Conservation (phyloP, 1,139 yeast species). For the Candida tetrigidarum region DNA sequence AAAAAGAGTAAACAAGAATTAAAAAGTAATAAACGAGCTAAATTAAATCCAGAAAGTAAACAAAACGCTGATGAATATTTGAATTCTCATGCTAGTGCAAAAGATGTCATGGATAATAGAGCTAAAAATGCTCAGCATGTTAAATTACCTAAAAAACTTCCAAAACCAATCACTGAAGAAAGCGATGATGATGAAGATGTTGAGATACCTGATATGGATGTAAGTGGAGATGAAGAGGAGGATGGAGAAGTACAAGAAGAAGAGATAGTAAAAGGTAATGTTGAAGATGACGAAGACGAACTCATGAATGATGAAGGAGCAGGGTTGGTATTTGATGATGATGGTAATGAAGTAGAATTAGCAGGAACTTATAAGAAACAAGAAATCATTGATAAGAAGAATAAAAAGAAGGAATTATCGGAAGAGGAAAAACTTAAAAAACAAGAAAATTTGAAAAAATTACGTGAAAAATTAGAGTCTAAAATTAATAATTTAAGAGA, state of each 20-base stretch:
- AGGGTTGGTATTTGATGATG: slow-evolving; percentile 72
- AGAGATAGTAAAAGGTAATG: slow-evolving; percentile 18
- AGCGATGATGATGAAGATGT: slow-evolving; percentile 10
- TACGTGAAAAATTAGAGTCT: slow-evolving; percentile 72
- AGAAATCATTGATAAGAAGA: slow-evolving; percentile 17
- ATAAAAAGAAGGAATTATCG: slow-evolving; percentile 33
- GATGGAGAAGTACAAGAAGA: slow-evolving; percentile 19
- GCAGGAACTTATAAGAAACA: slow-evolving; percentile 19
- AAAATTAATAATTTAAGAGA: slow-evolving; percentile 74
- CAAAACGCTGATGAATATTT: slow-evolving; percentile 46
- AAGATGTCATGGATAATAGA: slow-evolving; percentile 63
- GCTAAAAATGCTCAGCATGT: slow-evolving; percentile 64
- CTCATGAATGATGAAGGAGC: slow-evolving; percentile 39
- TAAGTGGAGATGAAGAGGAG: slow-evolving; percentile 19
- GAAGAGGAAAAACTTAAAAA: slow-evolving; percentile 53
- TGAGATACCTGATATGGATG: slow-evolving; percentile 15
- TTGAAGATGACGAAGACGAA: slow-evolving; percentile 19
- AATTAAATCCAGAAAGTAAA: slow-evolving; percentile 71
- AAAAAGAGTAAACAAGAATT: slow-evolving; percentile 73
- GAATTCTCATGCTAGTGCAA: slow-evolving; percentile 57
- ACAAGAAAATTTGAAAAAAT: slow-evolving; percentile 61
- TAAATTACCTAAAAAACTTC: slow-evolving; percentile 44
- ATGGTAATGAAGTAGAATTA: slow-evolving; percentile 62
- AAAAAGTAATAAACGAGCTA: slow-evolving; percentile 64
- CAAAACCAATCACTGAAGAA: slow-evolving; percentile 17